phyloP scores from a whole-genome alignment of 164 flowering plant species.

The Saururus chinensis region DNA sequence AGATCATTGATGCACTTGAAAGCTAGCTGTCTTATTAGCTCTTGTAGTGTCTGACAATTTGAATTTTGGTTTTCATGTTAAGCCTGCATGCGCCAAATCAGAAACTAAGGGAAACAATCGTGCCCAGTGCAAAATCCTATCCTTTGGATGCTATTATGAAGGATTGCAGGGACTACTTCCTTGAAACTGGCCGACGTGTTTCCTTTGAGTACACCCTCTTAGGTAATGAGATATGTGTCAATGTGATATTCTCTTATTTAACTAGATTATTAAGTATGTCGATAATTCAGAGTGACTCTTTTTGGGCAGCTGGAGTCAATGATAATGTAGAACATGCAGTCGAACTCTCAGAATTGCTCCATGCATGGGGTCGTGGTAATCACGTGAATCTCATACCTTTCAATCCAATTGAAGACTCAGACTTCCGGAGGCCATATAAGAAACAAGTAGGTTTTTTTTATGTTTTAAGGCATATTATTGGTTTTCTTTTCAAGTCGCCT shows the following conservation, averaged over 20 bases:
- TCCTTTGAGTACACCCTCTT: conserved; percentile 89
- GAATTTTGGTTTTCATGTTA: conserved; percentile 4
- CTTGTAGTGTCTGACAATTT: background rate
- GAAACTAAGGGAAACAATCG: conserved; percentile 77
- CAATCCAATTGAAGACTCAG: conserved; percentile 89
- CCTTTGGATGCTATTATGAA: conserved; percentile 87
- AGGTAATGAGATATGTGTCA: conserved; percentile 30
- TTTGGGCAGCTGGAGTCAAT: conserved; percentile 77
- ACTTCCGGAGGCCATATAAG: conserved; percentile 66
- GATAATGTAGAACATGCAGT: conserved; percentile 67
- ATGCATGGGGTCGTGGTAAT: conserved; percentile 70
- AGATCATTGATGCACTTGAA: background rate
- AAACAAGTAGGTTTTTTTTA: conserved; percentile 44
- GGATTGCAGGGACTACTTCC: conserved; percentile 81
- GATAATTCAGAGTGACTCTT: background rate
- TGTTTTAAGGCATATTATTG: no score
- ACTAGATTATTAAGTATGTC: background rate
- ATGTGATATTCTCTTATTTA: no score
- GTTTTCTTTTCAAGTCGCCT: no score
- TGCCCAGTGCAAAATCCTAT: conserved; percentile 90
- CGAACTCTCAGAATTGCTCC: conserved; percentile 85
- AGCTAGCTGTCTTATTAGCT: background rate
- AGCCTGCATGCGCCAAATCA: conserved; percentile 97
- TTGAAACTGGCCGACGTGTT: conserved; percentile 69
- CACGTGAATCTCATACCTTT: conserved; percentile 94